Evolutionary conservation across 345 rosid genomes (phyloP), one percentile per base, ranked within the genome.

Genomic region (Cardamine occulta): DNA sequence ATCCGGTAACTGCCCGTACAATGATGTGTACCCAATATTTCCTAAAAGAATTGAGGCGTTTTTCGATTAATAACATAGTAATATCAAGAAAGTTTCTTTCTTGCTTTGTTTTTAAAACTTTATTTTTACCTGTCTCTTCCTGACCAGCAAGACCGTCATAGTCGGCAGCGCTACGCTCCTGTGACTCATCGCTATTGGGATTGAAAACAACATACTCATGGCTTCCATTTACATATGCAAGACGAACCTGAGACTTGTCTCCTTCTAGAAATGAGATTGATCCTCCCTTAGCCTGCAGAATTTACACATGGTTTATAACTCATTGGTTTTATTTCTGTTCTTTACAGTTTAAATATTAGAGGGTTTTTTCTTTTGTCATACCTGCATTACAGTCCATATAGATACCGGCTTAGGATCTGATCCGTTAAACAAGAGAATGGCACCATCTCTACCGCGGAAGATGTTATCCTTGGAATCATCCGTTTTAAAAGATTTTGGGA

Each of bases 161-260:
- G 29, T 37, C 81, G 56, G 52, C 45, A 57, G 84, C 48, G n/a
- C 85, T 74, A 56, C 67, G 82, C 81, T 92, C 94, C 2, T 49
- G 79, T 15, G 80, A 65, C 72, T 88, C 87, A 65, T 85, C 87
- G 12, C 82, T 82, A 49, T 78, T 74, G 2, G 96, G 97, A 62
- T 95, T 89, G 63, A 90, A 90, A 47, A 95, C 80, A 40, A 87
- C 87, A 80, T 89, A 95, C 77, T 95, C 99, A 58, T 85, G 98
- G 82, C 90, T 83, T 42, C 90, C 84, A 72, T 90, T 89, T 57
- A 95, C 66, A 65, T 82, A 95, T 28, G 85, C 98, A 56, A 95
- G 87, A 75, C 85, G 72, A 40, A 72, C 24, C 58, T 66, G 79
- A 73, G 84, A 77, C 57, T 83, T 75, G 45, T 85, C 82, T 65